Evolutionary conservation across 257 asterid species (phyloP), one percentile per base, ranked within the genome.

Genomic region (Penstemon davidsonii): DNA sequence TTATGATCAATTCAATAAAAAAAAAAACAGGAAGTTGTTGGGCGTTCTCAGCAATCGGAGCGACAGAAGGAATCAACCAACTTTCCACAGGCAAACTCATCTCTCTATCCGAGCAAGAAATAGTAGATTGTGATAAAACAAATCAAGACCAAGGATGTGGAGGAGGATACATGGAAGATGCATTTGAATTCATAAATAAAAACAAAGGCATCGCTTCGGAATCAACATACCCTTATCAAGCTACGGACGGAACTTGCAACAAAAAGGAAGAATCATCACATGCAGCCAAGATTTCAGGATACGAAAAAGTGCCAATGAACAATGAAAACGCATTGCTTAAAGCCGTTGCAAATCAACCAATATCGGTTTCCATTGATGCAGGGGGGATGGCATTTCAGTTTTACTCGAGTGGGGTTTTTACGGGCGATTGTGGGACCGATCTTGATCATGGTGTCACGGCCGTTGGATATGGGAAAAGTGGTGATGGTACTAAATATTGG

Each of bases 281-380:
- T 12, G 76, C 76, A 4, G 84, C 78, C 41, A 56, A 18, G 36
- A 82, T 82, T 15, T 62, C 62, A 3, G 76, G 76, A 9, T 75
- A 44, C 12, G 71, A 79, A 39, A 70, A 70, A 13, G 84, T 82
- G 19, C 78, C 87, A 0, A 33, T 9, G 2, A 73, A 76, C 12
- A 68, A 71, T 39, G 84, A 82, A 55, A 5, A 54, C 0, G 77
- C 75, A 5, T 52, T 81, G 9, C 25, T 73, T 25, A 78, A 75
- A 33, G 83, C 84, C 1, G 84, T 76, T 13, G 84, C 78, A 0
- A 64, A 75, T 10, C 83, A 81, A 53, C 86, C 86, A 0, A 75
- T 75, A 0, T 78, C 86, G 3, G 86, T 81, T 6, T 71, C 86
- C 53, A 81, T 81, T 4, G 86, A 81, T 0, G 83, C 83, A 1